Evolutionary conservation across 345 rosid species (phyloP).

Genomic region (Salix exigua): DNA sequence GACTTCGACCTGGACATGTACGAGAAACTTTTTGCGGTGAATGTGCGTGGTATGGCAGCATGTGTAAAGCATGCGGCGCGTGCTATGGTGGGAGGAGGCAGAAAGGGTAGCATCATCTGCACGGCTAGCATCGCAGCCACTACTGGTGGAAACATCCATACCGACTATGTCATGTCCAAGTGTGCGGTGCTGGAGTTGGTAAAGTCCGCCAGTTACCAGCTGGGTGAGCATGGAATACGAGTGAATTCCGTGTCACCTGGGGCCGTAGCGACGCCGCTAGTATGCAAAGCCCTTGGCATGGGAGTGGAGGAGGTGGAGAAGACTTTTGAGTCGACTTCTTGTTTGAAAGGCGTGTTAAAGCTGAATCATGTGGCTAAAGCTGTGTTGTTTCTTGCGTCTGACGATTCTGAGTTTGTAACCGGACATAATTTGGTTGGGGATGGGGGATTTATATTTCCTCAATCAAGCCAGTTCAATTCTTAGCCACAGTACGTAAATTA

Average conservation of each 20-base stretch:
- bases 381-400: slow-evolving; percentile 36
- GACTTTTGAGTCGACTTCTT: not conserved
- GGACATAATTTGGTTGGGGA: slow-evolving; percentile 37
- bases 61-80: slow-evolving; percentile 36
- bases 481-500: too few relatives aligned
- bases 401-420: slow-evolving; percentile 31
- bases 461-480: too few relatives aligned
- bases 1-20: slow-evolving; percentile 19
- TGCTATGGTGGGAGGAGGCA: slow-evolving; percentile 29
- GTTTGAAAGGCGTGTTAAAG: slow-evolving; percentile 31
- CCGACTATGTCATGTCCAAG: slow-evolving; percentile 37
- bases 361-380: slow-evolving; percentile 35
- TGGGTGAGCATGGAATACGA: slow-evolving; percentile 42
- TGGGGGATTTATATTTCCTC: slow-evolving; percentile 20
- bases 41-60: slow-evolving; percentile 29
- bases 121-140: slow-evolving; percentile 28
- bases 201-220: slow-evolving; percentile 35
- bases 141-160: not conserved
- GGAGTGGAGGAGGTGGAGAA: slow-evolving; percentile 22
- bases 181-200: slow-evolving; percentile 39
- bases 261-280: slow-evolving; percentile 27
- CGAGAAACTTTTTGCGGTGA: slow-evolving; percentile 25
- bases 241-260: slow-evolving; percentile 44
- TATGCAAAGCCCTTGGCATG: not conserved
- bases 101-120: slow-evolving; percentile 45